Conservation (phyloP, 2,329 filamentous ascomycete genomes). For the Colletotrichum higginsianum region DNA sequence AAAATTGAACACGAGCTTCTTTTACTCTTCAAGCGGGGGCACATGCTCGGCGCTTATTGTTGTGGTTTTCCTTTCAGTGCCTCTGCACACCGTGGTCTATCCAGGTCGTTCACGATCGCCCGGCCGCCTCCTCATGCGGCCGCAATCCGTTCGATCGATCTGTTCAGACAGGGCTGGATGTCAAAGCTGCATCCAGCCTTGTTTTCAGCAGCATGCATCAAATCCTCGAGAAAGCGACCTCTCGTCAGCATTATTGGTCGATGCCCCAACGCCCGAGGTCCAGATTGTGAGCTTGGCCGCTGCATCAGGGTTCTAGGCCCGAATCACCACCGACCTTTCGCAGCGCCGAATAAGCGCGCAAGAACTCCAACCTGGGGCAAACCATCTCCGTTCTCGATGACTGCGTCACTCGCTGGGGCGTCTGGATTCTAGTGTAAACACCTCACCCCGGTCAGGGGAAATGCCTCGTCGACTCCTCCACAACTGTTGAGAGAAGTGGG, state of each 20-base stretch:
- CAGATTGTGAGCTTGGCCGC: background rate
- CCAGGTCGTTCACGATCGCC: slow-evolving; percentile 18
- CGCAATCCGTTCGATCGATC: slow-evolving; percentile 30
- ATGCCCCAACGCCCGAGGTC: background rate
- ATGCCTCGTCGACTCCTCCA: background rate
- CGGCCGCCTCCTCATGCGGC: slow-evolving; percentile 12
- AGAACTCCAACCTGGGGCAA: background rate
- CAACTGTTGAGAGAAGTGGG: background rate
- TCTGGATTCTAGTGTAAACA: background rate
- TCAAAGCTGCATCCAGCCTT: slow-evolving; percentile 30
- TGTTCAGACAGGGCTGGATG: slow-evolving; percentile 5
- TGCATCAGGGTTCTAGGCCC: slow-evolving; percentile 13
- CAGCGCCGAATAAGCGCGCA: slow-evolving; percentile 9
- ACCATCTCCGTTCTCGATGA: slow-evolving; percentile 3
- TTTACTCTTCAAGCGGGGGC: background rate
- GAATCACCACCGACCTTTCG: slow-evolving; percentile 3
- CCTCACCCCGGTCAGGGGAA: background rate
- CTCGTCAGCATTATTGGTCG: slow-evolving; percentile 16
- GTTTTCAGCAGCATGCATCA: slow-evolving; percentile 27
- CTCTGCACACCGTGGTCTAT: no score
- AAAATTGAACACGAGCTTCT: slow-evolving; percentile 19
- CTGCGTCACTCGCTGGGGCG: slow-evolving; percentile 4
- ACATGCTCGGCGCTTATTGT: background rate
- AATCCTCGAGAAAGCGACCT: background rate
- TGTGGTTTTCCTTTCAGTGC: no score